Percentiles rank a stretch among this genome's conserved stretches.
Evolutionary conservation across 2,329 filamentous ascomycete genomes (phyloP).

Genomic region (Didymella exigua): DNA sequence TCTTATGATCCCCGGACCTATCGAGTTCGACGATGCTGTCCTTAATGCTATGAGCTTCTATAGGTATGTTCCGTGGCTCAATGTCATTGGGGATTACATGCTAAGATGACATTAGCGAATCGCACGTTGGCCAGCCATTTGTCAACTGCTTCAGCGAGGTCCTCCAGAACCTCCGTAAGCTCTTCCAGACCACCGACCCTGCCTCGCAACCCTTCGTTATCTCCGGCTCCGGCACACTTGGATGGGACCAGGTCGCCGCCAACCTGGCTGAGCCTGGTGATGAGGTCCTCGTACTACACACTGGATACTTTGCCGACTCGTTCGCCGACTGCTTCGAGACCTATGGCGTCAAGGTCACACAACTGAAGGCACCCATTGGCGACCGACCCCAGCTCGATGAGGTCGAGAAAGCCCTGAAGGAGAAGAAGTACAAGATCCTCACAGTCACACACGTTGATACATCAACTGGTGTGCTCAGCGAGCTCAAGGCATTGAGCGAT

Average conservation of each 20-base stretch:
- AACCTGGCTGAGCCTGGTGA: slow-evolving; percentile 91
- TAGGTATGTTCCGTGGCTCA: slow-evolving; percentile 66
- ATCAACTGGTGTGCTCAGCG: slow-evolving; percentile 91
- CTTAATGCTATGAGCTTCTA: slow-evolving; percentile 94
- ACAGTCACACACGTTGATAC: slow-evolving; percentile 98
- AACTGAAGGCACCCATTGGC: slow-evolving; percentile 87
- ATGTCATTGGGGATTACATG: background rate
- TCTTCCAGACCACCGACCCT: slow-evolving; percentile 88
- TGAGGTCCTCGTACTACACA: slow-evolving; percentile 89
- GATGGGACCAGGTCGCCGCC: slow-evolving; percentile 95
- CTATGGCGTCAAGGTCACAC: slow-evolving; percentile 88
- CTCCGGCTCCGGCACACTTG: slow-evolving; percentile 91
- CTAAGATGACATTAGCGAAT: slow-evolving; percentile 67
- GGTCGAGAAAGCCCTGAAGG: slow-evolving; percentile 84
- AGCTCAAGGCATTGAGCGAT: slow-evolving; percentile 82
- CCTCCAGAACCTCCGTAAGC: slow-evolving; percentile 82
- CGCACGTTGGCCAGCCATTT: slow-evolving; percentile 88
- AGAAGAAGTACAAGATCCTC: slow-evolving; percentile 91
- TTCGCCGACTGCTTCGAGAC: slow-evolving; percentile 91
- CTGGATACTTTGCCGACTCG: slow-evolving; percentile 94
- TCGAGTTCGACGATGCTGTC: slow-evolving; percentile 98
- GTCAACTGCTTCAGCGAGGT: slow-evolving; percentile 91
- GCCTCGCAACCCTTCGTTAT: slow-evolving; percentile 89
- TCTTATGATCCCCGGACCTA: slow-evolving; percentile 93
- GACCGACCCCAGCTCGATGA: slow-evolving; percentile 83